phyloP scores from a whole-genome alignment of 495 filamentous ascomycete species.

The Aspergillus homomorphus region DNA sequence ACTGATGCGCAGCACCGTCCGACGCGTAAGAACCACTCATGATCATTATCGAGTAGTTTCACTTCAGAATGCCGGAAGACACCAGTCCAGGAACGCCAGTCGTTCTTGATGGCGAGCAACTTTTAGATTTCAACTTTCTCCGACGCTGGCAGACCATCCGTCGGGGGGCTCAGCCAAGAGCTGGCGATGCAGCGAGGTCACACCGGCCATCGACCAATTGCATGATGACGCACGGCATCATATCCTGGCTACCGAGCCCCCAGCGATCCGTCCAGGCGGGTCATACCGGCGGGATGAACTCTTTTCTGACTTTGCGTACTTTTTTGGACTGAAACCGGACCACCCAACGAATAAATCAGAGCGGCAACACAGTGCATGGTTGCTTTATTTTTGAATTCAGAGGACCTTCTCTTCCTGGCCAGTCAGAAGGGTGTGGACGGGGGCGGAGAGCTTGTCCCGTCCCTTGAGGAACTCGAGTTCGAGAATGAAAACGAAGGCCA shows the following conservation, averaged over 20 bases:
- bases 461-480: conserved; percentile 95
- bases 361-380: background rate
- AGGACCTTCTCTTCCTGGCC: conserved; percentile 46
- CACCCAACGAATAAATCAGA: background rate
- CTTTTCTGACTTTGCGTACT: conserved; percentile 3
- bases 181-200: background rate
- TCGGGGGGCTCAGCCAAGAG: background rate
- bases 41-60: background rate
- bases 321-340: background rate
- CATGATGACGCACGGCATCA: background rate
- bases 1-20: background rate
- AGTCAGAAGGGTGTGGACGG: conserved; percentile 78
- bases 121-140: background rate
- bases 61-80: background rate
- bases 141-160: background rate
- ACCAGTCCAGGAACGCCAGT: background rate
- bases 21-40: background rate
- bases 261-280: background rate
- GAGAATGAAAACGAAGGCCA: conserved; percentile 92
- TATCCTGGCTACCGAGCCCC: background rate
- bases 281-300: background rate
- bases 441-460: conserved; percentile 80
- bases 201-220: background rate
- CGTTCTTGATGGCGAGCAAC: background rate
- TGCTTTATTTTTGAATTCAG: background rate